Base-by-base conservation (phyloP, 139 green algal species). In the Chloropicon primus region DNA sequence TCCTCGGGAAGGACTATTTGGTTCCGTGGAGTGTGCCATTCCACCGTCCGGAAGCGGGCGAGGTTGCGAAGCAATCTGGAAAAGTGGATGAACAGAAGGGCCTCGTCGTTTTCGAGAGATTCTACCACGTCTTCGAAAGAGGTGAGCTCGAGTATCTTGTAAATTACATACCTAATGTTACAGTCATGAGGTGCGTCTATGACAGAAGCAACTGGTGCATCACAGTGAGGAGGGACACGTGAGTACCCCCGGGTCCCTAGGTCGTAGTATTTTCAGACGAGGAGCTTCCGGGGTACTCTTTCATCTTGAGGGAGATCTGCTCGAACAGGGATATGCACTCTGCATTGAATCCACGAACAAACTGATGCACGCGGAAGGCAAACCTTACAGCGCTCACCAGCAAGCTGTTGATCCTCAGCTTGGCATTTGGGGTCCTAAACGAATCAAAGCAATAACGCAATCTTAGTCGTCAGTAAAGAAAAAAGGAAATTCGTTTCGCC, bases 11-110 rank as follows among this genome's bases (percentile, higher is more conserved):
- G 1, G 94, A 98, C 74, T 98, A 93, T 84, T 90, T 99, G 78
- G 94, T 99, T 26, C 94, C 94, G 0, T 98, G 94, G 94, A 92
- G 98, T 83, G 28, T 98, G 73, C 94, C 94, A 0, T 91, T 95
- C 29, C 92, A 98, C 82, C 85, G 91, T 25, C 83, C 86, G 0
- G 92, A 93, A 54, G 84, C 85, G 1, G 75, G 80, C 5, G 71
- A 62, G 25, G 80, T 82, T 2, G 78, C 74, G 3, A 76, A 26
- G 71, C 2, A 77, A 23, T 26, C 75, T 21, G 53, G 72, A 24
- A 53, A 28, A 24, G 27, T 96, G 23, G 88, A 98, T 74, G 22
- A 77, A 0, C 26, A 73, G 17, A 98, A 98, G 81, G 76, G 84
- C 3, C 81, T 88, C 0, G 84, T 98, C 0, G 89, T 97, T 76